Base-by-base conservation (phyloP, 2,329 filamentous ascomycete species). In the Cladosporium cucumerinum region DNA sequence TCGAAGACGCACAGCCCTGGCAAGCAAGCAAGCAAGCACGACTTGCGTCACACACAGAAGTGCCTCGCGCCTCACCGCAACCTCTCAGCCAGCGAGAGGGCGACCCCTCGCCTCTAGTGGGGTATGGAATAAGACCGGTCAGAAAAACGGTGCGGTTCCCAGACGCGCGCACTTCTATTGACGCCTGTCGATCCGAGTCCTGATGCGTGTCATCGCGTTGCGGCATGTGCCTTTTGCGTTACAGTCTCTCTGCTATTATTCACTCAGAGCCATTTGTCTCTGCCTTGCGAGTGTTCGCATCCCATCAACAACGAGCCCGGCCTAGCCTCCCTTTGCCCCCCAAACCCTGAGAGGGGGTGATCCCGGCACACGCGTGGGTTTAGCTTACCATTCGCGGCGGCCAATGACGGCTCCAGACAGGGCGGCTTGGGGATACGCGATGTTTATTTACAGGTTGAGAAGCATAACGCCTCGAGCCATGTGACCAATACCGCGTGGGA, bases 341-440 rank as follows among this genome's bases (percentile, higher is more conserved):
- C 18, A 30, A 54, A 54, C 51, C 51, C 51, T 54, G 51, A 32
- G 26, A 54, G 28, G 51, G 51, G 26, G 26, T 54, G 51, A 54
- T 54, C 51, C 51, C 51, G 51, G 51, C 51, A 32, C 51, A 54
- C 51, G 51, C 51, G 51, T 54, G 51, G 51, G n/a, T 26, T 57
- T 57, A 57, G 54, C 54, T 57, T 57, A 57, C 54, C 54, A 57
- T 23, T 32, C 30, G 30, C n/a, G n/a, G 30, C 54, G 14, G 32
- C 54, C 54, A 57, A 39, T 54, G 51, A 54, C 51, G 51, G 51
- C 51, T 54, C 51, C 51, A 54, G 25, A 54, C 54, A 57, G 21
- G 18, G 30, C 30, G 54, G 54, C n/a, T 25, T 28, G 36, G 14
- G 54, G 54, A 57, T 54, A 54, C 30, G 54, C 32, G 54, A 34